Evolutionary conservation across 2,329 filamentous ascomycete species (phyloP).

Genomic region (Colletotrichum limetticola): DNA sequence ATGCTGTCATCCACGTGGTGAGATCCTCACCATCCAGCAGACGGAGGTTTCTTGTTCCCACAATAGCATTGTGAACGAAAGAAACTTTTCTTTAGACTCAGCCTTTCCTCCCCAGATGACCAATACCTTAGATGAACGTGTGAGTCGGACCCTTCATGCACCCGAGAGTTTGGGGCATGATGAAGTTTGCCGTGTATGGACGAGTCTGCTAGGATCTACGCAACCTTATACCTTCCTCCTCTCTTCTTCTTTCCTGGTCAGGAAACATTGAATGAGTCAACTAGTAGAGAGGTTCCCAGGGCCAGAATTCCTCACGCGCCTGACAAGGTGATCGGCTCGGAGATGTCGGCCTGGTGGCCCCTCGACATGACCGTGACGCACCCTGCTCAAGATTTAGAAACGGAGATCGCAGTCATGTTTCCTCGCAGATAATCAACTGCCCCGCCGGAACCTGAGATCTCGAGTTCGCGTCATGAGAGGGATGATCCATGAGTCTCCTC

Average conservation of each 20-base stretch:
- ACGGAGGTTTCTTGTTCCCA: background rate
- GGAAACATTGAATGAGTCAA: background rate
- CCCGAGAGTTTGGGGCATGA: background rate
- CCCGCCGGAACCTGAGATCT: background rate
- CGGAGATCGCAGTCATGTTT: background rate
- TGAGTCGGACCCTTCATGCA: background rate
- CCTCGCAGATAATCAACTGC: background rate
- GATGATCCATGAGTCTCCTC: slow-evolving; percentile 9
- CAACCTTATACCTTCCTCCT: background rate
- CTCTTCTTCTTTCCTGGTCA: too few species aligned
- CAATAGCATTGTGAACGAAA: background rate
- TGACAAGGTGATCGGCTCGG: background rate
- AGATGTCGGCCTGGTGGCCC: background rate
- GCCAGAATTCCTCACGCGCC: background rate
- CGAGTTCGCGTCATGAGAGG: slow-evolving; percentile 2
- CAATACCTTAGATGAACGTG: background rate
- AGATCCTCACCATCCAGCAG: too few species aligned
- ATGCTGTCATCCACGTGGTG: too few species aligned
- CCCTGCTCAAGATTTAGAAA: background rate
- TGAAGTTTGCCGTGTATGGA: background rate
- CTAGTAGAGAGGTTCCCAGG: background rate
- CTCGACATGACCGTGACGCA: background rate
- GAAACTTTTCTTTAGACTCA: background rate
- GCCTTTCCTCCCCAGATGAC: background rate
- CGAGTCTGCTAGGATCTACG: background rate